Percentiles rank a stretch among this genome's conserved stretches.
Conservation (phyloP, 2,329 filamentous ascomycete genomes). For the Metarhizium anisopliae region DNA sequence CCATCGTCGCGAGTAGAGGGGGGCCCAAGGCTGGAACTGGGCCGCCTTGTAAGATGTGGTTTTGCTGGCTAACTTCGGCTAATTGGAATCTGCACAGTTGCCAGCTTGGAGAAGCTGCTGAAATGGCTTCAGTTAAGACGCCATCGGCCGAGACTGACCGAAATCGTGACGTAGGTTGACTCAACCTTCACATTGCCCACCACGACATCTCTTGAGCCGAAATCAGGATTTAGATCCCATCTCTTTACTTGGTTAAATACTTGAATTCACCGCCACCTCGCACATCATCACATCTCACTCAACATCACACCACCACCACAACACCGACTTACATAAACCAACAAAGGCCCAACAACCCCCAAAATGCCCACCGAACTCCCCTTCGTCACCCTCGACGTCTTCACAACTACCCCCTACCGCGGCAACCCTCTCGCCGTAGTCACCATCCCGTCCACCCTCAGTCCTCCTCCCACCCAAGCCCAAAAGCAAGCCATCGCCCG, state of each 20-base stretch:
- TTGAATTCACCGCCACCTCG: background rate
- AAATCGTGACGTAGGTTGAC: background rate
- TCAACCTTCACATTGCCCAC: background rate
- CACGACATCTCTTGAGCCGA: too few species aligned
- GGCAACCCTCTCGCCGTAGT: slow-evolving; percentile 56
- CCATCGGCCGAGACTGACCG: background rate
- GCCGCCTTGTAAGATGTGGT: too few species aligned
- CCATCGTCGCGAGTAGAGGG: too few species aligned
- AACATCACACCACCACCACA: background rate
- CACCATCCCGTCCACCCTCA: slow-evolving; percentile 32
- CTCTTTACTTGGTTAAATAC: too few species aligned
- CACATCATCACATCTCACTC: background rate
- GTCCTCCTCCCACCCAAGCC: slow-evolving; percentile 33
- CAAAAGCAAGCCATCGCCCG: slow-evolving; percentile 50
- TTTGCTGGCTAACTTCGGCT: too few species aligned
- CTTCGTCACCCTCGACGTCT: slow-evolving; percentile 49
- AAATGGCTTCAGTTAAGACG: background rate
- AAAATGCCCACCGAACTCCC: slow-evolving; percentile 27
- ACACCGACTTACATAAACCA: background rate
- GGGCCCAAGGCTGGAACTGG: too few species aligned
- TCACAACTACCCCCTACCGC: slow-evolving; percentile 39
- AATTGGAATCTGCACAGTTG: too few species aligned
- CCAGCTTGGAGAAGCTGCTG: background rate
- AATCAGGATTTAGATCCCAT: too few species aligned
- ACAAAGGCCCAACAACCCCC: background rate